Evolutionary conservation across 140 eudicot genomes (phyloP).

Genomic region (Erigeron philadelphicus): DNA sequence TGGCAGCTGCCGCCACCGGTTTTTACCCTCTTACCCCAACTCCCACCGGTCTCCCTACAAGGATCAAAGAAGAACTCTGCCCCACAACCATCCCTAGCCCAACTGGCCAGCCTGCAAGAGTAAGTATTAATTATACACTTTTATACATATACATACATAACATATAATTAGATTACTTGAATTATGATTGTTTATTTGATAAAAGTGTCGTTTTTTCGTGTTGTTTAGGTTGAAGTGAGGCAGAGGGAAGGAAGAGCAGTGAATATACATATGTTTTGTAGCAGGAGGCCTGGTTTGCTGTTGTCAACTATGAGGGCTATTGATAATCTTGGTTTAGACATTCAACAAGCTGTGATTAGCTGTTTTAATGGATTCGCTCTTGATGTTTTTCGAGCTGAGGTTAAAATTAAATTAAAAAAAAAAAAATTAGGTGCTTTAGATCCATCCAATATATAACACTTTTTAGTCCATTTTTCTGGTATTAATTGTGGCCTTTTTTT

Average conservation of each 20-base stretch:
- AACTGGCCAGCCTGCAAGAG: constrained; percentile 91
- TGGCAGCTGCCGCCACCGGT: constrained; percentile 28
- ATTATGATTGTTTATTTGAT: constrained; percentile 14
- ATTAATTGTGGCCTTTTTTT: not conserved
- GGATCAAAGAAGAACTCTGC: constrained; percentile 82
- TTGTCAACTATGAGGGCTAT: constrained; percentile 81
- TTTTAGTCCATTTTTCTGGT: not conserved
- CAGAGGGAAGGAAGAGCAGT: constrained; percentile 88
- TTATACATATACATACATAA: not conserved
- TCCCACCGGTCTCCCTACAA: constrained; percentile 48
- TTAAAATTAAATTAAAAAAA: constrained; percentile 14
- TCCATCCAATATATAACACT: not conserved
- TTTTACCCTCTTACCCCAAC: constrained; percentile 76
- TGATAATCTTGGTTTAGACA: constrained; percentile 78
- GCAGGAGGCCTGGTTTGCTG: constrained; percentile 81
- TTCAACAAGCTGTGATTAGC: constrained; percentile 95
- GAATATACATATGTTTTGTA: constrained; percentile 90
- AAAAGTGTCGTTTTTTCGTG: not conserved
- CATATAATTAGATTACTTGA: not conserved
- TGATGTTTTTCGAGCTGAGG: constrained; percentile 93
- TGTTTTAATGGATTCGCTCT: constrained; percentile 91
- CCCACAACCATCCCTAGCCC: constrained; percentile 75
- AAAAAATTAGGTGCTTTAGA: not conserved
- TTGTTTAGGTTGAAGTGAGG: constrained; percentile 74
- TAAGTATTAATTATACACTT: constrained; percentile 18